Base-by-base conservation (phyloP, 371 early-diverging fungal species). In the Phascolomyces articulosus region DNA sequence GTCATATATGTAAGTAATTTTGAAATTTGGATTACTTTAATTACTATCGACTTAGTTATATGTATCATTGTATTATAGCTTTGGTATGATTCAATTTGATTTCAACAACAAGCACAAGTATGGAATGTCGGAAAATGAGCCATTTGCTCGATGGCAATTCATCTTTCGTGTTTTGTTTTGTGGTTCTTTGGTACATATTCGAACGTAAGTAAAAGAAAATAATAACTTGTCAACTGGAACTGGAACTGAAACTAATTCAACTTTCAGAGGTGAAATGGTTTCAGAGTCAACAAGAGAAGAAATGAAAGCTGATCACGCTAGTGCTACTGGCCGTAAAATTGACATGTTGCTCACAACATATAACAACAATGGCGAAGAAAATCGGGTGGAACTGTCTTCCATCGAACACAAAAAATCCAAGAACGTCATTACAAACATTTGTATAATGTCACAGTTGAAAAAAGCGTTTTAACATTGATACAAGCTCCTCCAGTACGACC, bases 371-470 rank as follows among this genome's bases (percentile, higher is more conserved):
- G 51, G 51, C 4, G 51, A 24, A 24, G 24, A 49, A 13, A 49
- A 49, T 10, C 21, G 21, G 20, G 26, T 49, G 20, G 51, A 49
- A 49, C 11, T 49, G 8, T 20, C 51, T 0, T 24, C 51, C 4
- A 51, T 10, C 26, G 51, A 51, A 51, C 51, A 51, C 26, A 51
- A 51, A n/a, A 49, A 51, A 51, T 11, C 21, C 20, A 51, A 51
- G n/a, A 51, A 51, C 51, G 23, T 51, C 6, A 23, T 51, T 11
- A 23, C 51, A 4, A 24, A 51, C 24, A 24, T 51, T 24, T 51
- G 51, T 51, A 51, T 51, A 24, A 10, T 51, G 24, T 24, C 21
- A 24, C 51, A 51, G n/a, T n/a, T 51, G 23, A 51, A 24, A 51
- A 51, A 26, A 49, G 7, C 1, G 26, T 4, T 51, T 51, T 4